Evolutionary conservation across 169 alveolate species (phyloP).

Genomic region (Miamiensis avidus): DNA sequence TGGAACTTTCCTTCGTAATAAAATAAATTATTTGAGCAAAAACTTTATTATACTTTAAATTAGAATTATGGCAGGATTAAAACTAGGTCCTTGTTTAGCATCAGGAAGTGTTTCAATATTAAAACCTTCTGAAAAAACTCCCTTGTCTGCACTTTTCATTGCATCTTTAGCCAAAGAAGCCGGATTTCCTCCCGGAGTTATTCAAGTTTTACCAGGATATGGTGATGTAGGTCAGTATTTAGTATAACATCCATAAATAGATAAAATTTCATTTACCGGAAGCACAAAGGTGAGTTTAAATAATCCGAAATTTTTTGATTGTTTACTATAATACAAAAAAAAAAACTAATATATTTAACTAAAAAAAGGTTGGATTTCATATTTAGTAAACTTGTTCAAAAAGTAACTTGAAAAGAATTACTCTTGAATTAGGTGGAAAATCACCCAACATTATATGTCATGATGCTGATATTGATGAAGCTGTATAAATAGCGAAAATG

Average conservation of each 20-base stretch:
- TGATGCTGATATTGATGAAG: conserved; percentile 85
- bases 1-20: conserved; percentile 93
- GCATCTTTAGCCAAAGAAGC: conserved; percentile 79
- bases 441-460: conserved; percentile 79
- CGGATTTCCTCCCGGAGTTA: conserved; percentile 88
- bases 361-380: no score
- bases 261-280: conserved; percentile 89
- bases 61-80: conserved; percentile 81
- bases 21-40: no score
- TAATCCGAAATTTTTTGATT: no score
- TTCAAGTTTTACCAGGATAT: conserved; percentile 81
- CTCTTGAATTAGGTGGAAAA: conserved; percentile 92
- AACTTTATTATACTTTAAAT: no score
- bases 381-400: conserved; percentile 56
- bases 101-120: conserved; percentile 78
- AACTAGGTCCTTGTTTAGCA: conserved; percentile 82
- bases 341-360: no score
- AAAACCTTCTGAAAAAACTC: conserved; percentile 89
- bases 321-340: no score
- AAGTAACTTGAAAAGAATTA: conserved; percentile 63
- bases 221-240: conserved; percentile 84
- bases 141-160: conserved; percentile 74
- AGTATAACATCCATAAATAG: conserved; percentile 63
- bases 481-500: conserved; percentile 66
- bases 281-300: conserved; percentile 73